A percentile compares a stretch with the other conserved stretches of the same genome.
Evolutionary conservation across 1,284 basidiomycete genomes (phyloP).

Genomic region (Chalciporus sp.): DNA sequence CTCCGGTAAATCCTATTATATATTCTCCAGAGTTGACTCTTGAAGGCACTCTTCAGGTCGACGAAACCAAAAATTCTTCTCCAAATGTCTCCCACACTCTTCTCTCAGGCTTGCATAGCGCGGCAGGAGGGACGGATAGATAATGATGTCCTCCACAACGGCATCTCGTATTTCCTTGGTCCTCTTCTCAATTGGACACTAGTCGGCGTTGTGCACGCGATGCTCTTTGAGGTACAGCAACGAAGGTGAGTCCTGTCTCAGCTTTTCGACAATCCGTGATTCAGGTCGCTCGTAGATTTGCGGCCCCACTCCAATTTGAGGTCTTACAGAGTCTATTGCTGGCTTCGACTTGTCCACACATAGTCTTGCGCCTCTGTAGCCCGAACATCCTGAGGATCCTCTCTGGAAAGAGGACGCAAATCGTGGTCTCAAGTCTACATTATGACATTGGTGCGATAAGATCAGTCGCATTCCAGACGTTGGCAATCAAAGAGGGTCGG

Average conservation of each 20-base stretch:
- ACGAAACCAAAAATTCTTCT: conserved; percentile 70
- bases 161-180: conserved; percentile 74
- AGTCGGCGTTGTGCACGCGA: conserved; percentile 65
- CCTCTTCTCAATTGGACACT: conserved; percentile 79
- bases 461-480: conserved; percentile 43
- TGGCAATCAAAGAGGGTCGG: conserved; percentile 47
- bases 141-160: conserved; percentile 66
- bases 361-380: conserved; percentile 66
- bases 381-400: conserved; percentile 56
- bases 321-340: conserved; percentile 67
- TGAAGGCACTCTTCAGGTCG: conserved; percentile 46
- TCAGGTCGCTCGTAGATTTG: conserved; percentile 31
- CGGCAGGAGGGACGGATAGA: conserved; percentile 58
- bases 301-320: conserved; percentile 50
- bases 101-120: conserved; percentile 59
- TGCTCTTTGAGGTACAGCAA: conserved; percentile 61
- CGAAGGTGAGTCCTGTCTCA: conserved; percentile 47
- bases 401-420: conserved; percentile 40
- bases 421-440: conserved; percentile 30
- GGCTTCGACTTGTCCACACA: conserved; percentile 62
- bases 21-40: not conserved
- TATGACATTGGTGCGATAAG: conserved; percentile 47
- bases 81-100: conserved; percentile 64
- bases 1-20: conserved; percentile 51
- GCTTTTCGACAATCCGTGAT: not conserved